Evolutionary conservation across 2,329 filamentous ascomycete species (phyloP), one percentile per base, ranked within the genome.

Genomic region (Sarocladium brachiariae): DNA sequence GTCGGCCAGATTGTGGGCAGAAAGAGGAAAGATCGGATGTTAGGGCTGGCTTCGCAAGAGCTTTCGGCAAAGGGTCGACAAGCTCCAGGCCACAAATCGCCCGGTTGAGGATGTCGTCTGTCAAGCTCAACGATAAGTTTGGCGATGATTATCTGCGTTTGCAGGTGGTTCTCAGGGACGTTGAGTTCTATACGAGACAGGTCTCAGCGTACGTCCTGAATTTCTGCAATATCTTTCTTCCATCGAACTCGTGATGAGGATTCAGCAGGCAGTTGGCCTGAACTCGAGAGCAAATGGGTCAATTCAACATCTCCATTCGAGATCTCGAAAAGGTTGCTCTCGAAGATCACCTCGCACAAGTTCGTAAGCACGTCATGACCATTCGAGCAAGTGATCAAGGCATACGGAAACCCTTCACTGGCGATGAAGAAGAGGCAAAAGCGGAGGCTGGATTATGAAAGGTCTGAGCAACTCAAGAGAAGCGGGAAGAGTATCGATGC

Each of bases 361-460:
- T 97, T 41, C 81, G 87, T 49, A 88, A 86, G 63, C 83, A 85
- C 59, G 89, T 96, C 46, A 89, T 96, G 91, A 57, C 92, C 89
- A 1, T 89, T 95, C 65, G 79, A 88, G 57, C 78, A 80, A 41
- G 77, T 91, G 25, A 86, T 93, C 63, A 84, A 87, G 60, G 76
- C 89, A 8, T 91, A 95, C 60, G 84, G 87, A 50, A 87, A 88
- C 31, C 90, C 92, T 2, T 87, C 90, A 46, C 80, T 90, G 53
- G 86, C 93, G 3, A 96, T 97, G 81, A 88, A 90, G 63, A 96
- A 97, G 71, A 86, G 93, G 21, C 86, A 91, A 59, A 97, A 97
- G 72, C 85, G 89, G n/a, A 80, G 95, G 13, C 72, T 92, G 14
- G 90, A 96, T 62, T 97, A 88, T 65, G 89, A 92, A 56, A 87